Evolutionary conservation across 352 stramenopile species (phyloP), one percentile per base, ranked within the genome.

Genomic region (Globisporangium echinulatum): DNA sequence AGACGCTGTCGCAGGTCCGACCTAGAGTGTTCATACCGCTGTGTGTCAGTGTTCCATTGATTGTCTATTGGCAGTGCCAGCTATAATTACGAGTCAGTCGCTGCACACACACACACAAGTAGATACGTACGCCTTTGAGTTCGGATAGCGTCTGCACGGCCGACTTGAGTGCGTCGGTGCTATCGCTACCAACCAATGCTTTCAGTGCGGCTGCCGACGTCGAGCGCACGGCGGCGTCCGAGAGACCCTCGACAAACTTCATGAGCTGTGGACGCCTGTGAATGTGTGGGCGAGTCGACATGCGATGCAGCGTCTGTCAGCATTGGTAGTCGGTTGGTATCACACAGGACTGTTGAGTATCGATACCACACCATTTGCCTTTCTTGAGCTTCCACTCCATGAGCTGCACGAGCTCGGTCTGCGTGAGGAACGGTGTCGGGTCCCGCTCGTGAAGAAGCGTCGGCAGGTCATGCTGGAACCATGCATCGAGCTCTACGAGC

Each of bases 351-450:
- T 19, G 17, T 19, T 19, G 17, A 19, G 17, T 19, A 19, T 19
- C 17, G 17, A 19, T 19, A 19, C 17, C 65, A 25, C 52, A 90
- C 83, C 81, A 93, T 69, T 93, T 93, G 47, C 81, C 83, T 56
- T 91, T 93, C 63, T 81, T 89, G 47, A 93, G 77, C 62, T 91
- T 93, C 83, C 83, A 93, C 58, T 90, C 62, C 81, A 93, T 88
- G 48, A 93, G 70, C 48, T 74, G 65, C 36, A 72, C 62, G 44
- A 93, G 64, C 52, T 93, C 79, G 25, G 53, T 10, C 49, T 91
- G 74, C 40, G 64, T 75, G 58, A 89, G 54, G 58, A 75, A 78
- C 13, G 82, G 67, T 56, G 61, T 37, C 5, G 82, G 79, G 17
- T 87, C 77, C 13, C 82, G 79, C 13, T 44, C 64, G 14, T 61